Evolutionary conservation across 192 early-diverging fungal species (phyloP).

Genomic region (Jimgerdemannia flammicorona): DNA sequence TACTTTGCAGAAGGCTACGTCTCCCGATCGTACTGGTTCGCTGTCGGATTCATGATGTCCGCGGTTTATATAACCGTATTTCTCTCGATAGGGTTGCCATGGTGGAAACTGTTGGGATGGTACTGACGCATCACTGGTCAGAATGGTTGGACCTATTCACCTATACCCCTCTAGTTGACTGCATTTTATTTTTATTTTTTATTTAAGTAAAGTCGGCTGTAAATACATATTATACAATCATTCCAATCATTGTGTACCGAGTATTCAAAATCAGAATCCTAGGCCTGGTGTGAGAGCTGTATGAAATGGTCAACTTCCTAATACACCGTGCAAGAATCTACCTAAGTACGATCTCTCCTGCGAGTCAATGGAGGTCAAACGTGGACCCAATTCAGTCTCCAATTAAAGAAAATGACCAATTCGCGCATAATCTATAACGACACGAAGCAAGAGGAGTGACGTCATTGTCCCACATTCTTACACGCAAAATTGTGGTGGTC

Average conservation of each 20-base stretch:
- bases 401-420: too few species aligned
- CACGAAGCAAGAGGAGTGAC: background rate
- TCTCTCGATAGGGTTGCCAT: conserved; percentile 59
- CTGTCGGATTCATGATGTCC: conserved; percentile 48
- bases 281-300: too few species aligned
- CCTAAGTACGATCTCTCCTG: too few species aligned
- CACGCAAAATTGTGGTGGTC: too few species aligned
- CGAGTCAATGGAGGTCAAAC: too few species aligned
- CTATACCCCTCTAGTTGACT: background rate
- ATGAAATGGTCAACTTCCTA: too few species aligned
- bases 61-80: conserved; percentile 48
- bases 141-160: background rate
- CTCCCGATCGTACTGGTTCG: conserved; percentile 55
- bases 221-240: too few species aligned
- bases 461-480: background rate
- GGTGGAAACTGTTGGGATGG: conserved; percentile 73
- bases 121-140: conserved; percentile 12
- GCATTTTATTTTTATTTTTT: background rate
- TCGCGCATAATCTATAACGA: too few species aligned
- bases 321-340: too few species aligned
- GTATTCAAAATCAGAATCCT: too few species aligned
- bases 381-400: too few species aligned
- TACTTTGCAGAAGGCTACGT: conserved; percentile 61
- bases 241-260: too few species aligned
- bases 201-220: background rate